phyloP scores from a whole-genome alignment of 2,329 filamentous ascomycete species.

The Cercospora citrullina region DNA sequence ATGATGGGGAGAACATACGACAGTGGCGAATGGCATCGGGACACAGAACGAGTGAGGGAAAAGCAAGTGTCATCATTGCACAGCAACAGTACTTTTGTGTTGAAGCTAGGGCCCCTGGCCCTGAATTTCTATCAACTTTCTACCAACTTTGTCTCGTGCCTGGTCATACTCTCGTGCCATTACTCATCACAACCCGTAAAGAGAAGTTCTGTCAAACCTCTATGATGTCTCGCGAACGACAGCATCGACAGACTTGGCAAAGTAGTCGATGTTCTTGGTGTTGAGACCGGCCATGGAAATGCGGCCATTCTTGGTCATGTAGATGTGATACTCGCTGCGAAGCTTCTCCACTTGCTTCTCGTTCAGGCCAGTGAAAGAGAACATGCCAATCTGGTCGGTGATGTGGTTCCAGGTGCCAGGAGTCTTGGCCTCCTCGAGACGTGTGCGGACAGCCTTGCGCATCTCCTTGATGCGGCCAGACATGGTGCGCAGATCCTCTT shows the following conservation, averaged over 20 bases:
- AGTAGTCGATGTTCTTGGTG: conserved; percentile 86
- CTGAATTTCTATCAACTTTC: neutral
- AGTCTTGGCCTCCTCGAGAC: conserved; percentile 81
- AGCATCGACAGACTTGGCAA: conserved; percentile 84
- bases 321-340: conserved; percentile 70
- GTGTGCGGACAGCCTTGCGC: conserved; percentile 73
- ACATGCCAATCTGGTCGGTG: conserved; percentile 99
- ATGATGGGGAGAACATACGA: neutral
- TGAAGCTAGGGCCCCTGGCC: conserved; percentile 12
- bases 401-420: conserved; percentile 96
- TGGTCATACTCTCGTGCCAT: neutral
- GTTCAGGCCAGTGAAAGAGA: conserved; percentile 82
- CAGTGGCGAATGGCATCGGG: neutral
- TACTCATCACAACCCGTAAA: conserved; percentile 3
- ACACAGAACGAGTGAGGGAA: neutral
- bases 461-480: conserved; percentile 92
- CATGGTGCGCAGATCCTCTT: conserved; percentile 89
- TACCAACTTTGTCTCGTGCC: neutral
- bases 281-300: conserved; percentile 99
- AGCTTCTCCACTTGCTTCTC: conserved; percentile 73
- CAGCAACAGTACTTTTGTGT: conserved; percentile 3
- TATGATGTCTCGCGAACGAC: conserved; percentile 63
- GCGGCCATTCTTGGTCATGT: conserved; percentile 96
- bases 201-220: neutral
- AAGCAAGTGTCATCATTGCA: neutral